A percentile compares a stretch with the other conserved stretches of the same genome.
Conservation (phyloP, 305 asterid genomes). For the Fraxinus floribunda region DNA sequence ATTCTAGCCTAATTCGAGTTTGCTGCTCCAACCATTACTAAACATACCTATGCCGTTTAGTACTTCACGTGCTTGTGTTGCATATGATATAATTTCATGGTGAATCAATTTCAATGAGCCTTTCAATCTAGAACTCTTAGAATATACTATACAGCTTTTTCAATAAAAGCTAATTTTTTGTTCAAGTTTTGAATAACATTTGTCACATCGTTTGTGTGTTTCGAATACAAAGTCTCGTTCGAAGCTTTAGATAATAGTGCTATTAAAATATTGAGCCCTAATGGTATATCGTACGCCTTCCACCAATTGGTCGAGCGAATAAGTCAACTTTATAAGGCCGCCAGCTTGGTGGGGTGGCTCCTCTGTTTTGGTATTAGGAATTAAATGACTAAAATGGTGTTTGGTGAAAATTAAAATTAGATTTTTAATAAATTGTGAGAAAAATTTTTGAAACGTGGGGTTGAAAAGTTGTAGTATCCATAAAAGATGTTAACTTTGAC, state of each 20-base stretch:
- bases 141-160: neutral
- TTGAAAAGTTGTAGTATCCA: no score
- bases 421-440: no score
- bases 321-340: neutral
- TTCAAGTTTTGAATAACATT: neutral
- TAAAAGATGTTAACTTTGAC: no score
- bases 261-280: neutral
- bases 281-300: neutral
- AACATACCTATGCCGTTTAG: neutral
- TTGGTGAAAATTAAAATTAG: no score
- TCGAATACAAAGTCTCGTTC: neutral
- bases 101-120: no score
- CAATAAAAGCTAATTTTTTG: neutral
- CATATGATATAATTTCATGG: neutral
- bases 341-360: neutral
- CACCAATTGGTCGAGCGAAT: neutral
- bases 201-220: neutral
- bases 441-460: no score
- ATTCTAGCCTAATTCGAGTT: neutral
- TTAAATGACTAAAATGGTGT: neutral
- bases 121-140: no score
- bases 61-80: constrained; percentile 4
- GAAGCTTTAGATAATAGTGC: neutral
- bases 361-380: neutral
- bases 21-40: constrained; percentile 1